These are phyloP conservation scores for Penicillium fuscoglaucum DNA, from an alignment of 2,329 filamentous ascomycete species.

Conservation along the genomic window DNA sequence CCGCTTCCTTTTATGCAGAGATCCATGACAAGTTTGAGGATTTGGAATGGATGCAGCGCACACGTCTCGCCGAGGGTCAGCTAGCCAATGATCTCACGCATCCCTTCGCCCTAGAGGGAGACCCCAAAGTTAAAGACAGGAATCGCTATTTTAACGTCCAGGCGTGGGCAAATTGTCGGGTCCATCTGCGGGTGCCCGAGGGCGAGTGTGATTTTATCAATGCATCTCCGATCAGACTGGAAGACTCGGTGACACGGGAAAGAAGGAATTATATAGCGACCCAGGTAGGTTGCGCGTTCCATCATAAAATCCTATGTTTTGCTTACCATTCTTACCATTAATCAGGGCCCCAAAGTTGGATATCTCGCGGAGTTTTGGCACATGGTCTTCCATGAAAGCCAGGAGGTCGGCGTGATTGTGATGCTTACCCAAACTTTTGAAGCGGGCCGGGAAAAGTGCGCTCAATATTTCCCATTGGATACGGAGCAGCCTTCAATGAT, in stretches of 20 bases:
- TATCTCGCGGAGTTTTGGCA: conserved; percentile 86
- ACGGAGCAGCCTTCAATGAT: conserved; percentile 53
- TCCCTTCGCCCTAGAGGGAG: conserved; percentile 60
- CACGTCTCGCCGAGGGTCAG: conserved; percentile 52
- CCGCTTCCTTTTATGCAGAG: conserved; percentile 43
- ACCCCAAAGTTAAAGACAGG: conserved; percentile 59
- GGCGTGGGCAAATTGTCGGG: conserved; percentile 82
- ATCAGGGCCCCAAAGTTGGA: conserved; percentile 71
- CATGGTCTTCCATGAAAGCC: conserved; percentile 85
- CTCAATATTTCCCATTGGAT: conserved; percentile 75
- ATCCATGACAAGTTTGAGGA: conserved; percentile 61
- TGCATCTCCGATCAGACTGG: conserved; percentile 68
- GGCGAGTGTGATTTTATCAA: conserved; percentile 78
- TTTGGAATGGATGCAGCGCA: conserved; percentile 61
- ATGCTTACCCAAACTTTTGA: conserved; percentile 94
- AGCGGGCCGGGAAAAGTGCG: conserved; percentile 76
- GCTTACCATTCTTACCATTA: conserved; percentile 13
- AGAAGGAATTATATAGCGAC: conserved; percentile 79
- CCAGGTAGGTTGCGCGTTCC: conserved; percentile 53
- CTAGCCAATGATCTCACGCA: conserved; percentile 50
- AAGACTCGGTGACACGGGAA: conserved; percentile 49
- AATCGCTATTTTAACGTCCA: conserved; percentile 91
- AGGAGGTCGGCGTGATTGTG: conserved; percentile 75
- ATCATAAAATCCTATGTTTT: neutral
- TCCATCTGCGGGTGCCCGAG: conserved; percentile 75